Conservation (phyloP, 331 rosid genomes). For the Saraca asoca region DNA sequence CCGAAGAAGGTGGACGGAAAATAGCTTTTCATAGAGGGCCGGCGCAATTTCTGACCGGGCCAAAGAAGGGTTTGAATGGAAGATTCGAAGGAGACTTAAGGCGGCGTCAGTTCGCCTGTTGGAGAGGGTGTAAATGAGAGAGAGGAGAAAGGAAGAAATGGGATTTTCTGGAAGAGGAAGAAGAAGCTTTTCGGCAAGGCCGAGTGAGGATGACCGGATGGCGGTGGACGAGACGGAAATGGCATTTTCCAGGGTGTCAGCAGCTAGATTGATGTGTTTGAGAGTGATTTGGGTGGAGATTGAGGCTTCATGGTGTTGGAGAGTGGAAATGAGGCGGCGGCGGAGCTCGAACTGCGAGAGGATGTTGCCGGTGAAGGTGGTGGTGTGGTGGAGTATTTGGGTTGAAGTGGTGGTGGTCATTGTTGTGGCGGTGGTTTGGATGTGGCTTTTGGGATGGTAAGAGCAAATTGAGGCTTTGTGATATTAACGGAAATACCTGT, state of each 20-base stretch:
- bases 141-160: slow-evolving; percentile 59
- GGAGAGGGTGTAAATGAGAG: slow-evolving; percentile 54
- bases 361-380: slow-evolving; percentile 50
- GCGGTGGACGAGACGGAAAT: slow-evolving; percentile 44
- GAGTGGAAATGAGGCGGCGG: slow-evolving; percentile 43
- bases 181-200: slow-evolving; percentile 65
- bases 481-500: slow-evolving; percentile 39
- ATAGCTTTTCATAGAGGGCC: slow-evolving; percentile 57
- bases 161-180: slow-evolving; percentile 50
- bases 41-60: slow-evolving; percentile 73
- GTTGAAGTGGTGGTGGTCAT: slow-evolving; percentile 41
- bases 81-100: slow-evolving; percentile 51
- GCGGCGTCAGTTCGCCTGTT: slow-evolving; percentile 51
- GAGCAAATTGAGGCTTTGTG: slow-evolving; percentile 7
- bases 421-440: not conserved
- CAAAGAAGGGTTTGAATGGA: slow-evolving; percentile 49
- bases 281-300: slow-evolving; percentile 35
- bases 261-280: slow-evolving; percentile 56
- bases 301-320: slow-evolving; percentile 30
- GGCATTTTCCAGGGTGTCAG: slow-evolving; percentile 58
- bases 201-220: slow-evolving; percentile 50
- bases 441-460: not conserved
- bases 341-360: slow-evolving; percentile 58
- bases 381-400: slow-evolving; percentile 53
- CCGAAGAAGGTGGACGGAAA: slow-evolving; percentile 64